Evolutionary conservation across 768 basidiomycete species (phyloP).

Genomic region (Agaricus subrufescens): DNA sequence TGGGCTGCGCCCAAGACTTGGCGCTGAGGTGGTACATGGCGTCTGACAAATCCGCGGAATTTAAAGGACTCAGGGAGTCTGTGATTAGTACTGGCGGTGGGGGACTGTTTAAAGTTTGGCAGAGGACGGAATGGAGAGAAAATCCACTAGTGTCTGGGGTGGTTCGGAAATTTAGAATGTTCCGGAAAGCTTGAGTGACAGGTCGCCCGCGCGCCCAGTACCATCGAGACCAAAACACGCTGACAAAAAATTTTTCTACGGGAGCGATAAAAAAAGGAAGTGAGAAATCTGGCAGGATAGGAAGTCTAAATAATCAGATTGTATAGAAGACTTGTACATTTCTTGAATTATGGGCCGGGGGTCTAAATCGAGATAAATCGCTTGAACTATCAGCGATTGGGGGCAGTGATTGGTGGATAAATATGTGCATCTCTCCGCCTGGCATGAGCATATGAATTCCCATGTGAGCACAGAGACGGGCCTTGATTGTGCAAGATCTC

Average conservation of each 20-base stretch:
- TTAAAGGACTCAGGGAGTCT: too few species aligned
- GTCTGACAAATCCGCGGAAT: too few species aligned
- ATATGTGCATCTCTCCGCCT: slow-evolving; percentile 4
- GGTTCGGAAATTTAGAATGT: slow-evolving; percentile 3
- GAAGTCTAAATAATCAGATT: slow-evolving; percentile 4
- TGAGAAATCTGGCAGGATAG: neutral
- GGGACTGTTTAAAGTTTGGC: too few species aligned
- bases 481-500: too few species aligned
- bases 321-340: neutral
- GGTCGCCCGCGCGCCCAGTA: neutral
- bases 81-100: too few species aligned
- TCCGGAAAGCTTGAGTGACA: slow-evolving; percentile 5
- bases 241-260: neutral
- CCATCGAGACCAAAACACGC: neutral
- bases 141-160: neutral
- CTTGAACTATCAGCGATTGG: neutral
- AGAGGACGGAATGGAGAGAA: neutral
- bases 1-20: too few species aligned
- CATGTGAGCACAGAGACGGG: slow-evolving; percentile 5
- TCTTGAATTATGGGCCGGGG: neutral
- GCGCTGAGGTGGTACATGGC: too few species aligned
- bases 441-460: slow-evolving; percentile 6
- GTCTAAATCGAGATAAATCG: neutral
- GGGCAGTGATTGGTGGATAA: neutral
- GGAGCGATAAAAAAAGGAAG: slow-evolving; percentile 1